Evolutionary conservation across 1,284 basidiomycete species (phyloP), one percentile per base, ranked within the genome.

Genomic region (Cutaneotrichosporon cyanovorans): DNA sequence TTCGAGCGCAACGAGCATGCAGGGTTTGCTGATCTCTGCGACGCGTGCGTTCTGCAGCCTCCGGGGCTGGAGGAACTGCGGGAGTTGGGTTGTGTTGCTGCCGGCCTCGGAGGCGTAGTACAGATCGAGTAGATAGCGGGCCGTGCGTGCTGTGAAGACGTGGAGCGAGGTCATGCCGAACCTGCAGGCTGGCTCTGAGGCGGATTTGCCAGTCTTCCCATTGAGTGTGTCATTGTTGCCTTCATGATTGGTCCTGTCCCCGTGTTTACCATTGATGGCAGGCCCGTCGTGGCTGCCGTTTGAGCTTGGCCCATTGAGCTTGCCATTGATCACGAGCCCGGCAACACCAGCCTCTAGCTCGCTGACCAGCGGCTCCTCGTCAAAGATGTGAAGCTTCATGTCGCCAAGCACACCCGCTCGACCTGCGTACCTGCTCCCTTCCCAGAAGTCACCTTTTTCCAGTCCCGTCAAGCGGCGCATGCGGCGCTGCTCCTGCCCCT

Each of bases 1-100:
- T 54, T 81, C 83, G 45, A 80, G 75, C 9, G 58, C 56, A 19
- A 69, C 66, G 31, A 69, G 59, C 0, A 63, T 60, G 48, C 67
- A 66, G 10, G 66, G 65, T 7, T 57, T 45, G 2, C 58, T 53
- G 42, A 66, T 55, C 21, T 60, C 57, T 9, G 64, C 66, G 32
- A 67, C 53, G 42, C 63, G 65, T 7, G 66, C 63, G 3, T 58
- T 31, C 14, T 63, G 64, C 34, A 67, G 46, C 28, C 61, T 51
- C 9, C 58, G 52, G 3, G 61, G 61, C 33, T 63, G 58, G 21
- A 69, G 58, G 45, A 67, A 64, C 19, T 53, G 47, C 1, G 66
- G 62, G 10, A 67, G 47, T 5, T 40, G 25, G 2, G 45, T 34
- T 4, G 48, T 42, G 18, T 15, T 16, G 2, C 23, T 15, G 21